Evolutionary conservation across 192 early-diverging fungal genomes (phyloP), one percentile per base, ranked within the genome.

Genomic region (Podila clonocystis): DNA sequence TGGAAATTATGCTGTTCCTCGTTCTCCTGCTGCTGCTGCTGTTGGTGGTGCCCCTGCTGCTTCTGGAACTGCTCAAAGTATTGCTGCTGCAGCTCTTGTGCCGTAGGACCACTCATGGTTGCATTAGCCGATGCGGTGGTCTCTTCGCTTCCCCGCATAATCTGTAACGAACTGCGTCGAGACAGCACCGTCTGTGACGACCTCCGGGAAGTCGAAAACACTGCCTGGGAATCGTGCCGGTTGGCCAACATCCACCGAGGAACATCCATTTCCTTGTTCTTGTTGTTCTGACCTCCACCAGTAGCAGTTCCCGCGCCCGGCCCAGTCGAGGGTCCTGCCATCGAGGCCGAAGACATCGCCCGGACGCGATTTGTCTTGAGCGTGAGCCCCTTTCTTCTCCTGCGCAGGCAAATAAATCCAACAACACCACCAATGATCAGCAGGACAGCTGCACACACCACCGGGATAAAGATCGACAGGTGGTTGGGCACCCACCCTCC

Each of bases 161-260:
- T 12, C 52, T 55, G 52, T 9, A 6, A n/a, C n/a, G 52, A 55
- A 26, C 26, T 55, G 20, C 52, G 20, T 12, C 52, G 34, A 36
- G 55, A 59, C 33, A 68, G 36, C 17, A 41, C 36, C 1, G 45
- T 36, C 29, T 66, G 65, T 19, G 65, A 66, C 9, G 17, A 12
- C 28, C 50, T 49, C 5, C 65, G 65, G 13, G 65, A 55, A 2
- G 52, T 55, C 8, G 22, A 55, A 22, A 9, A 45, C 34, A 68
- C 57, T 5, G 15, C 17, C 22, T 29, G 34, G 2, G 68, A 29
- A 9, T 38, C 20, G 29, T 13, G 68, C 17, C 68, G 34, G 41
- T 63, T 45, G 15, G 68, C n/a, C 45, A 62, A 4, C 68, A 70
- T 70, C 68, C 68, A 70, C 12, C 48, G 60, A 2, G 68, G 68